These are phyloP conservation scores for Phytopythium kandeliae DNA, from an alignment of 352 stramenopile genomes.

Conservation along the genomic window DNA sequence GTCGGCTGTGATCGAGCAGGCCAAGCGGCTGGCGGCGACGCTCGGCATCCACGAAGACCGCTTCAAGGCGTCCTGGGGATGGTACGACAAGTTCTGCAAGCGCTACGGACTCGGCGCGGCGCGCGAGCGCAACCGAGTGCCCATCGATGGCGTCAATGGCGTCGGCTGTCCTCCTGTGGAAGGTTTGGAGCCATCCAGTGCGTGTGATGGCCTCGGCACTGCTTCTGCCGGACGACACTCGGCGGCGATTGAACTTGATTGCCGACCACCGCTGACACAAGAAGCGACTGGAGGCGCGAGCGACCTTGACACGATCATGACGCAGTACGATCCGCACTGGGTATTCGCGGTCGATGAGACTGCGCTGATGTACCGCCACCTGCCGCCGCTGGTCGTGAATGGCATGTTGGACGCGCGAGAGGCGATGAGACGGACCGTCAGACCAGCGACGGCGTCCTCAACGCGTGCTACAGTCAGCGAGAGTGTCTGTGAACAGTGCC, in stretches of 20 bases:
- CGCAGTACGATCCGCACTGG: conserved; percentile 19
- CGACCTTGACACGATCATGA: conserved; percentile 16
- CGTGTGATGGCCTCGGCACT: not conserved
- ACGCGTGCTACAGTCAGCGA: too few relatives aligned
- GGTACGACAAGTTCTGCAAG: conserved; percentile 33
- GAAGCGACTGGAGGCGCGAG: not conserved
- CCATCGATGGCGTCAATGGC: not conserved
- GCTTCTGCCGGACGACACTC: too few relatives aligned
- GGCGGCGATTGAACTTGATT: too few relatives aligned
- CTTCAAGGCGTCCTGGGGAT: conserved; percentile 32
- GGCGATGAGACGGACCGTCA: too few relatives aligned
- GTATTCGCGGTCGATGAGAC: conserved; percentile 27
- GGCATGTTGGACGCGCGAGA: too few relatives aligned
- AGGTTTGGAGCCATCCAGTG: not conserved
- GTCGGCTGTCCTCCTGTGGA: not conserved
- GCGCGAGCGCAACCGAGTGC: not conserved
- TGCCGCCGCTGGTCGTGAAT: conserved; percentile 8
- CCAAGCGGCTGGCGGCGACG: conserved; percentile 13
- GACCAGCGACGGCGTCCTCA: too few relatives aligned
- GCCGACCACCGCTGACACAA: not conserved
- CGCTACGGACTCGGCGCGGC: conserved; percentile 19
- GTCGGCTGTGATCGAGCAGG: conserved; percentile 24
- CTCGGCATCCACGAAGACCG: conserved; percentile 13
- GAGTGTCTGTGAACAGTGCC: too few relatives aligned
- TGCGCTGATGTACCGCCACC: conserved; percentile 18